Conservation (phyloP, 192 early-diverging fungal species). For the Umbelopsis sp. region DNA sequence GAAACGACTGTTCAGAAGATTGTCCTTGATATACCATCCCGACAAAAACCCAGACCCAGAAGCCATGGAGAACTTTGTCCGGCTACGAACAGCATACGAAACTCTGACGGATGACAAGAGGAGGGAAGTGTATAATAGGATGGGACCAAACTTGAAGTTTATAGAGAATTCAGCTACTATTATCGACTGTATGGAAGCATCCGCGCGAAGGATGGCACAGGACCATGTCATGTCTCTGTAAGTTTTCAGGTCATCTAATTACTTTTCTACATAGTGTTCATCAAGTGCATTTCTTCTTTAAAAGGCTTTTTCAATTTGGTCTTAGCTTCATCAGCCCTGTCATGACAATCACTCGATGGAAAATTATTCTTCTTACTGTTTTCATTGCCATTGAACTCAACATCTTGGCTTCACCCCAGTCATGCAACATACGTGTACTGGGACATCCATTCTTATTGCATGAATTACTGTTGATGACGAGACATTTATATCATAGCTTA, state of each 20-base stretch:
- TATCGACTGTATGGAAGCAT: neutral
- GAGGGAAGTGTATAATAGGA: neutral
- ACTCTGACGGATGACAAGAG: constrained; percentile 1
- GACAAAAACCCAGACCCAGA: constrained; percentile 58
- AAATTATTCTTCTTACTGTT: neutral
- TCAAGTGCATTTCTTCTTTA: neutral
- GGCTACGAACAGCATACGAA: neutral
- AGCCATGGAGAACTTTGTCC: constrained; percentile 44
- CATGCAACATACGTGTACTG: neutral
- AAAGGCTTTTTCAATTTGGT: constrained; percentile 10
- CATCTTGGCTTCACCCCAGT: neutral
- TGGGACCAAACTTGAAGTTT: neutral
- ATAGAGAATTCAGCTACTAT: neutral
- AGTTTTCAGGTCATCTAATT: neutral
- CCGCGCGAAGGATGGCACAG: neutral
- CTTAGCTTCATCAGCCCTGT: neutral
- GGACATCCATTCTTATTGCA: neutral
- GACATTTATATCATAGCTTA: neutral
- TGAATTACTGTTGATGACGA: neutral
- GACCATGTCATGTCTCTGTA: constrained; percentile 16
- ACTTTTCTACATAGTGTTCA: neutral
- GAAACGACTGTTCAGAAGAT: constrained; percentile 5
- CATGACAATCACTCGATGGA: neutral
- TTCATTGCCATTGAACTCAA: neutral
- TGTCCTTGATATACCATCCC: constrained; percentile 60